Evolutionary conservation across 2,329 filamentous ascomycete genomes (phyloP).

Genomic region (Podosphaera fusca): DNA sequence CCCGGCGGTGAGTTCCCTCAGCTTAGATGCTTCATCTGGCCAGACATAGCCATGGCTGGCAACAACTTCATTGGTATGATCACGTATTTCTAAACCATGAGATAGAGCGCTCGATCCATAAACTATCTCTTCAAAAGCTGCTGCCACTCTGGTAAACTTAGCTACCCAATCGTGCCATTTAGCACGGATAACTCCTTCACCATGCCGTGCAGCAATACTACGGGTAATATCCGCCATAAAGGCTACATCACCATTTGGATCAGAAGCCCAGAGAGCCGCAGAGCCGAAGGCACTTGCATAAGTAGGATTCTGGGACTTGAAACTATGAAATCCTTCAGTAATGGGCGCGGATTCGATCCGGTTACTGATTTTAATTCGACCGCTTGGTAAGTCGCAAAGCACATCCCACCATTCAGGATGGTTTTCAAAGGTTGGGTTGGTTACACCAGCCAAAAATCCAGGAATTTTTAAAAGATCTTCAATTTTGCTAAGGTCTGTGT

Average conservation of each 20-base stretch:
- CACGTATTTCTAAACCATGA: constrained; percentile 54
- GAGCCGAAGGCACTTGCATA: constrained; percentile 27
- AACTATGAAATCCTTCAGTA: constrained; percentile 70
- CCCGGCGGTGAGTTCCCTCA: constrained; percentile 73
- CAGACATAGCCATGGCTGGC: constrained; percentile 88
- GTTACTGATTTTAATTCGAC: constrained; percentile 82
- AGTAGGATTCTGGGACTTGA: constrained; percentile 54
- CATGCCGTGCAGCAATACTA: constrained; percentile 66
- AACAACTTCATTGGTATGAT: constrained; percentile 31
- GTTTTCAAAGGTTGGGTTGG: constrained; percentile 84
- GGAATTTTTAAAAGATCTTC: constrained; percentile 90
- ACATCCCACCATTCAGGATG: constrained; percentile 98
- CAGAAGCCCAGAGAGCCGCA: constrained; percentile 13
- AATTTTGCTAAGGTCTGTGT: constrained; percentile 93
- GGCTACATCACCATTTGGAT: constrained; percentile 56
- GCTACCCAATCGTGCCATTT: constrained; percentile 92
- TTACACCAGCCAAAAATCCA: constrained; percentile 93
- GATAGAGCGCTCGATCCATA: constrained; percentile 82
- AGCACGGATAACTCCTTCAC: constrained; percentile 69
- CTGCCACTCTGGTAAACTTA: constrained; percentile 78
- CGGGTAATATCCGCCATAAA: constrained; percentile 76
- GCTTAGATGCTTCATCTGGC: constrained; percentile 59
- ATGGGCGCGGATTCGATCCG: constrained; percentile 59
- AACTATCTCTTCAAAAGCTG: constrained; percentile 85
- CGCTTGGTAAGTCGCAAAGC: constrained; percentile 75